Percentiles rank a stretch among this genome's conserved stretches.
Conservation (phyloP, 192 early-diverging fungal species). For the Coemansia interrupta region DNA sequence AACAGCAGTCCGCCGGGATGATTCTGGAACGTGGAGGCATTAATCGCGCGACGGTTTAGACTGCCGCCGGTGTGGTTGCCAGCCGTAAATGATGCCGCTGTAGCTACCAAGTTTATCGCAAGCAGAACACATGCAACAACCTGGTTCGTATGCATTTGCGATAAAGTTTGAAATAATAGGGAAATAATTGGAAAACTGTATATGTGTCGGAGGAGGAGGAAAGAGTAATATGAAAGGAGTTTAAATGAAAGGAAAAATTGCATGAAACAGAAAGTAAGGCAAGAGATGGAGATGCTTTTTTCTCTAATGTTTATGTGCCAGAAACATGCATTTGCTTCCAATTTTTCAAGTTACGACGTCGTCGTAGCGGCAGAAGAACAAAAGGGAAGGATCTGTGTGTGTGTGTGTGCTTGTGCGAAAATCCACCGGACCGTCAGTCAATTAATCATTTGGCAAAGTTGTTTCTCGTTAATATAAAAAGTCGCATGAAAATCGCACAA, state of each 20-base stretch:
- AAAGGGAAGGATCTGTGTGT: no score
- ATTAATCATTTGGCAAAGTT: no score
- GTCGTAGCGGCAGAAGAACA: no score
- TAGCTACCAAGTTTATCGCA: not conserved
- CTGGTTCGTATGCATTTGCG: not conserved
- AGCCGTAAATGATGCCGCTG: not conserved
- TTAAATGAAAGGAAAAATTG: constrained; percentile 5
- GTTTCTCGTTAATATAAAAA: no score
- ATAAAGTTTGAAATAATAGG: not conserved
- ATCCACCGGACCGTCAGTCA: no score
- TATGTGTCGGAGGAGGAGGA: not conserved
- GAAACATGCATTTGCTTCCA: no score
- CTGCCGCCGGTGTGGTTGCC: not conserved
- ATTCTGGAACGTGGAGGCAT: not conserved
- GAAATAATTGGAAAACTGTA: not conserved
- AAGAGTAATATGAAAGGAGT: not conserved
- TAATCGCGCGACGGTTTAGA: not conserved
- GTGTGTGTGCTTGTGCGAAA: no score
- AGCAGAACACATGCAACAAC: not conserved
- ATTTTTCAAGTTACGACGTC: no score
- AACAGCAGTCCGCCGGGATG: constrained; percentile 2
- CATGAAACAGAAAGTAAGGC: not conserved
- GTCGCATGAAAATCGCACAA: no score
- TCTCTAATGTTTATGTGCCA: not conserved
- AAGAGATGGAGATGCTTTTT: not conserved